Conservation (phyloP, 108 stramenopile genomes). For the Conticribra weissflogii region DNA sequence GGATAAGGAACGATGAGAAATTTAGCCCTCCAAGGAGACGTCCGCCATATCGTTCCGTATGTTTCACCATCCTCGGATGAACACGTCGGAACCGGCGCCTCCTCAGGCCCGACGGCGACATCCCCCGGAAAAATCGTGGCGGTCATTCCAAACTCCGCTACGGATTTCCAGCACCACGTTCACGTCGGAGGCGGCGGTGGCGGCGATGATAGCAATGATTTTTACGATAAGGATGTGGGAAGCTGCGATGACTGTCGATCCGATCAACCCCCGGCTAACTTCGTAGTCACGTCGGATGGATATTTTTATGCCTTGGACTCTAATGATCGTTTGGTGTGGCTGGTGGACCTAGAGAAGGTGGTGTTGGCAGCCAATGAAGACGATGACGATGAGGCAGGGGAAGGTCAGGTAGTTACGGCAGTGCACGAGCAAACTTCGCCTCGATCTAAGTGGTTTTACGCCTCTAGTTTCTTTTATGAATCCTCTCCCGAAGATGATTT, state of each 20-base stretch:
- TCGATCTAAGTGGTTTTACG: constrained; percentile 48
- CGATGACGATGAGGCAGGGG: constrained; percentile 21
- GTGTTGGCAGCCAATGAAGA: constrained; percentile 34
- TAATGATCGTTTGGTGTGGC: constrained; percentile 34
- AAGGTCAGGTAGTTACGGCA: constrained; percentile 10
- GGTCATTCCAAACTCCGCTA: no score
- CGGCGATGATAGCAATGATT: not conserved
- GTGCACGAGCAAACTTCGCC: not conserved
- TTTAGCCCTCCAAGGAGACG: constrained; percentile 27
- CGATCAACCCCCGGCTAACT: constrained; percentile 28
- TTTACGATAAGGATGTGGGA: no score
- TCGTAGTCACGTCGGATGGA: constrained; percentile 45
- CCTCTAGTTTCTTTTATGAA: constrained; percentile 44
- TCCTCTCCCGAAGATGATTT: constrained; percentile 12
- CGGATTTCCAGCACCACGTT: no score
- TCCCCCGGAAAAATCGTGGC: constrained; percentile 10
- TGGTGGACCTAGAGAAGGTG: constrained; percentile 48
- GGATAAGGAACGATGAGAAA: constrained; percentile 38
- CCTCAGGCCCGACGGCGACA: not conserved
- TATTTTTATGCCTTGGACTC: constrained; percentile 30
- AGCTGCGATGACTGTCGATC: constrained; percentile 1
- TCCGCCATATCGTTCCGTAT: constrained; percentile 23
- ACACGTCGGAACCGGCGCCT: not conserved
- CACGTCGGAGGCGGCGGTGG: constrained; percentile 15
- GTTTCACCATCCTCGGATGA: not conserved